Evolutionary conservation across 495 filamentous ascomycete species (phyloP).

Genomic region (Oidiodendron maius): DNA sequence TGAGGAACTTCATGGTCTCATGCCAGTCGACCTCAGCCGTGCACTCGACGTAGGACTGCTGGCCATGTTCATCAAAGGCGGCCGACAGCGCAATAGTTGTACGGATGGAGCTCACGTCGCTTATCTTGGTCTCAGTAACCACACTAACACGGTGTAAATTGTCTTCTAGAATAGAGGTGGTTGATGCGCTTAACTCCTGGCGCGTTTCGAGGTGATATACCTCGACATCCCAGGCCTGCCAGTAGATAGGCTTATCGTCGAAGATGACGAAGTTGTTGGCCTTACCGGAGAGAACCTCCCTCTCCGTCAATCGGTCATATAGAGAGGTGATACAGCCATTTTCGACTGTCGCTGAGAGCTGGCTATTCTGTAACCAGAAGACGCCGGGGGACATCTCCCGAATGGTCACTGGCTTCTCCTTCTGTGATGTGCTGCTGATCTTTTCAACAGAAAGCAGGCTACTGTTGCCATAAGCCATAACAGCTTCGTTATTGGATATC

Average conservation of each 20-base stretch:
- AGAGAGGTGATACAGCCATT: constrained; percentile 62
- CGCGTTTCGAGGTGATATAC: constrained; percentile 89
- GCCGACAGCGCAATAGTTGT: constrained; percentile 78
- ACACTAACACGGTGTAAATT: constrained; percentile 71
- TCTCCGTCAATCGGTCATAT: constrained; percentile 48
- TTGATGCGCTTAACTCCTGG: constrained; percentile 58
- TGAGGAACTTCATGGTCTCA: constrained; percentile 95
- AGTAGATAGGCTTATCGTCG: constrained; percentile 96
- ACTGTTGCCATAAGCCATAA: constrained; percentile 1
- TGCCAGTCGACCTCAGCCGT: constrained; percentile 82
- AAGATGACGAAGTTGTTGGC: constrained; percentile 83
- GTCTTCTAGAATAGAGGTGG: constrained; percentile 62
- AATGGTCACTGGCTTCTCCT: constrained; percentile 26
- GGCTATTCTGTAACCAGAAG: constrained; percentile 54
- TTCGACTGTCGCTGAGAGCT: constrained; percentile 51
- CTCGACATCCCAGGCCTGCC: constrained; percentile 99
- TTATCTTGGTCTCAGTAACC: constrained; percentile 75
- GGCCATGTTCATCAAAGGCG: constrained; percentile 41
- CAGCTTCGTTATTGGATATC: constrained; percentile 27
- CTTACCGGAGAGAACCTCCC: constrained; percentile 59
- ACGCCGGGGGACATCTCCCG: constrained; percentile 46
- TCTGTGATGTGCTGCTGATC: constrained; percentile 1
- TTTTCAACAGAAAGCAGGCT: constrained; percentile 3
- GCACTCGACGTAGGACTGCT: constrained; percentile 71
- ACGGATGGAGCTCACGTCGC: constrained; percentile 77